phyloP scores from a whole-genome alignment of 192 early-diverging fungal genomes.

The Mortierella hygrophila region DNA sequence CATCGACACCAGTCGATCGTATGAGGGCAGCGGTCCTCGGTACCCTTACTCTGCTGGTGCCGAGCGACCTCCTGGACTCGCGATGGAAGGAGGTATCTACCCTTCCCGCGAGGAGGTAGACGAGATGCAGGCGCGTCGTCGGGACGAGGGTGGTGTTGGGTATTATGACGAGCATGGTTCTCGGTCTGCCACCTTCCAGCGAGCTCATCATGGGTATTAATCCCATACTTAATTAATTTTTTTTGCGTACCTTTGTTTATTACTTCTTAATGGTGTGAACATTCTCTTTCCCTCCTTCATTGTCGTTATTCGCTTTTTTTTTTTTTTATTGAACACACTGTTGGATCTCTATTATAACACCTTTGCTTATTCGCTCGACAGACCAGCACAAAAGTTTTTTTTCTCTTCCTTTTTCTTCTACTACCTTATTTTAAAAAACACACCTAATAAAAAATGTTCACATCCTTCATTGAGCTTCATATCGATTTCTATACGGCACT shows the following conservation, averaged over 20 bases:
- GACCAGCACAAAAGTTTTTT: conserved; percentile 6
- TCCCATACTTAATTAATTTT: background rate
- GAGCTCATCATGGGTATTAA: background rate
- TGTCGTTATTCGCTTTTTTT: background rate
- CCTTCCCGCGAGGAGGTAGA: conserved; percentile 15
- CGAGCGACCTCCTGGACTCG: background rate
- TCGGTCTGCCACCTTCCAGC: conserved; percentile 4
- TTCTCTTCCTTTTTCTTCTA: background rate
- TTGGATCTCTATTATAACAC: background rate
- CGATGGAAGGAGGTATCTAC: background rate
- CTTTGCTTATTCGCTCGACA: background rate
- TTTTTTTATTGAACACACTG: background rate
- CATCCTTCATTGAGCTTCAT: background rate
- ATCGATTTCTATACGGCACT: background rate
- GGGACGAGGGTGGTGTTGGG: conserved; percentile 17
- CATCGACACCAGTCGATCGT: conserved; percentile 7
- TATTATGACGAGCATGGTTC: conserved; percentile 29
- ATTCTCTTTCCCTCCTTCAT: background rate
- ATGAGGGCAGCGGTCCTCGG: conserved; percentile 4
- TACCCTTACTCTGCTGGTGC: conserved; percentile 16
- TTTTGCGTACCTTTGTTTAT: background rate
- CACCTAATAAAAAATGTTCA: conserved; percentile 9
- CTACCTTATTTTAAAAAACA: background rate
- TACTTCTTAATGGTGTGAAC: background rate
- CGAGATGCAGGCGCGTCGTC: conserved; percentile 19